phyloP scores from a whole-genome alignment of 345 rosid species.

The Pistacia vera region DNA sequence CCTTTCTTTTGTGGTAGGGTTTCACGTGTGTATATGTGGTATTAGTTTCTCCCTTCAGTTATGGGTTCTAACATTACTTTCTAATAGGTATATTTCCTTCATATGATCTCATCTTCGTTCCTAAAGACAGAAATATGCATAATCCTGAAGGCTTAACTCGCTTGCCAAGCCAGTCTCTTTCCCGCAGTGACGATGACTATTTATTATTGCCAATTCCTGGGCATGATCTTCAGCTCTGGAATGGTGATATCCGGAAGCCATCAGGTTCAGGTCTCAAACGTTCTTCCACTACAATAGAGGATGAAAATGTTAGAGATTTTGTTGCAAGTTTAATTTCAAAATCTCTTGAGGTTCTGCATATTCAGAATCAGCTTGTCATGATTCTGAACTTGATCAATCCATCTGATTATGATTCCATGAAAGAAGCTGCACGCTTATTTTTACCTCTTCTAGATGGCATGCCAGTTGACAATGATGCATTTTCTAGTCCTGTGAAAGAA shows the following conservation, averaged over 20 bases:
- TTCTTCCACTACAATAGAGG: background rate
- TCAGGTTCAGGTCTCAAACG: conserved; percentile 12
- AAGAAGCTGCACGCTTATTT: background rate
- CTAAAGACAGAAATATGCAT: background rate
- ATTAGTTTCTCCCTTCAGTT: background rate
- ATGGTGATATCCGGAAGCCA: conserved; percentile 12
- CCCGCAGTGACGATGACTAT: background rate
- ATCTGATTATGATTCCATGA: conserved; percentile 6
- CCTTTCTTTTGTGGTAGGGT: conserved; percentile 10
- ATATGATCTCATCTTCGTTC: conserved; percentile 10
- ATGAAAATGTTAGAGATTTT: background rate
- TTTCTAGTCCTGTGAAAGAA: background rate
- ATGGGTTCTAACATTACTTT: background rate
- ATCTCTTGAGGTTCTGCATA: background rate
- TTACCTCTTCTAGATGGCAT: background rate
- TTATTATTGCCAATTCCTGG: conserved; percentile 7
- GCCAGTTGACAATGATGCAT: background rate
- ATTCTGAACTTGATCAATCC: conserved; percentile 11
- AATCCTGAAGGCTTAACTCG: conserved; percentile 5
- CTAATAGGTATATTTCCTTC: conserved; percentile 18
- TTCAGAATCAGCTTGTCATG: background rate
- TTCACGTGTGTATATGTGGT: background rate
- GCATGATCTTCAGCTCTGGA: conserved; percentile 17
- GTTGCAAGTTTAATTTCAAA: background rate
- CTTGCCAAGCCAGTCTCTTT: background rate